Evolutionary conservation across 352 stramenopile species (phyloP), one percentile per base, ranked within the genome.

Genomic region (Globisporangium cylindrosporum): DNA sequence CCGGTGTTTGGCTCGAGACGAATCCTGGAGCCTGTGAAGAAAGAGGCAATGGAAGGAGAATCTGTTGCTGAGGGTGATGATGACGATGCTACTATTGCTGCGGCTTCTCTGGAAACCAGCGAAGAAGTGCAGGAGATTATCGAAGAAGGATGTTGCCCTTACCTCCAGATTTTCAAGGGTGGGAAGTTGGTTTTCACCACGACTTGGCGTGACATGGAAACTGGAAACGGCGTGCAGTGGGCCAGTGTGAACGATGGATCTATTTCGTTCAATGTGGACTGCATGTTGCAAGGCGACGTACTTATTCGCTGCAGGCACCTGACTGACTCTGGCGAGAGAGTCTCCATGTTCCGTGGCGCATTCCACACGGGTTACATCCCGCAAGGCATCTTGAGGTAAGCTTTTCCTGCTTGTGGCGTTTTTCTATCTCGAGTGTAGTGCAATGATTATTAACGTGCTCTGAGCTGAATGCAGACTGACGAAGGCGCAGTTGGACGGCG

Each of bases 331-430:
- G 88, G 90, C 29, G 81, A 97, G 73, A 84, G 95, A 0, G 80
- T 98, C 51, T 97, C 86, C 15, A 99, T 99, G 95, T 99, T 99
- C 76, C 91, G 97, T 61, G 96, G 94, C 9, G 96, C 94, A 15
- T 99, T 99, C 74, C 97, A 99, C 81, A 99, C 97, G n/a, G 97
- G 97, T 2, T 99, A 99, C 73, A 96, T 99, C 49, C 95, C 96
- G 5, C 89, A 97, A 38, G 95, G 96, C 22, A 97, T 99, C 55
- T 77, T 99, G 56, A 77, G 96, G 77, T 94, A 79, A 27, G 72
- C 9, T 29, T 62, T 51, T 24, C 6, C 18, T n/a, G 18, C 8
- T 24, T 14, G 24, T 59, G n/a, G 5, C 62, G 57, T 8, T 36
- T 38, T 8, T 36, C 51, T 38, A 9, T 62, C 9, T 51, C 58